A percentile compares a stretch with the other conserved stretches of the same genome.
Evolutionary conservation across 2,329 filamentous ascomycete genomes (phyloP).

Genomic region (Venturia carpophila): DNA sequence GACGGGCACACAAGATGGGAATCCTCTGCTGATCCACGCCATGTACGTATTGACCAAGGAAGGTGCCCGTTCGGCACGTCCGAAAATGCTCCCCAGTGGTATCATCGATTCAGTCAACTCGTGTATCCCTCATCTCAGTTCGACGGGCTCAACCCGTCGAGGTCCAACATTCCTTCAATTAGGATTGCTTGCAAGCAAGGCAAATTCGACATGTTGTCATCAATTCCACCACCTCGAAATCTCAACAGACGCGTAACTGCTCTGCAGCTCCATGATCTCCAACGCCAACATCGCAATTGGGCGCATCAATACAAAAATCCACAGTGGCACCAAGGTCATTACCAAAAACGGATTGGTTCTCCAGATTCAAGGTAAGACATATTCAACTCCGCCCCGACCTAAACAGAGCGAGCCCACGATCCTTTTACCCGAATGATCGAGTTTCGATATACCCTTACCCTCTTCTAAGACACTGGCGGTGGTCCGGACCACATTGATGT

Average conservation of each 20-base stretch:
- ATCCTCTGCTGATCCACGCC: background rate
- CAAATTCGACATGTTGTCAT: too few relatives aligned
- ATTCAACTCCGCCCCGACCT: background rate
- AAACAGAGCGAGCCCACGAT: constrained; percentile 2
- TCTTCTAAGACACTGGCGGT: background rate
- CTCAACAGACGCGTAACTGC: background rate
- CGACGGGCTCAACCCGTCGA: too few relatives aligned
- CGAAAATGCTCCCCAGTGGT: background rate
- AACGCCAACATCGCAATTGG: too few relatives aligned
- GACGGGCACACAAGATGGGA: background rate
- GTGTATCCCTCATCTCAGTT: background rate
- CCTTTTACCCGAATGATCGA: background rate
- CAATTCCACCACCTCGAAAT: background rate
- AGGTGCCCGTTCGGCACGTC: background rate
- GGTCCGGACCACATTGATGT: background rate
- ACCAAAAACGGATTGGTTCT: background rate
- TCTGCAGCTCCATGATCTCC: too few relatives aligned
- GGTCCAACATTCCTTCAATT: too few relatives aligned
- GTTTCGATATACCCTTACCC: background rate
- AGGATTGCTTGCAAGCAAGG: too few relatives aligned
- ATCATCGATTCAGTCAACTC: background rate
- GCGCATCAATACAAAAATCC: background rate
- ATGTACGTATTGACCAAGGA: background rate
- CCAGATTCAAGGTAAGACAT: background rate
- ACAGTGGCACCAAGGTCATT: constrained; percentile 1